These are phyloP conservation scores for Naematelia aurantialba DNA, from an alignment of 768 basidiomycete species.

Conservation along the genomic window DNA sequence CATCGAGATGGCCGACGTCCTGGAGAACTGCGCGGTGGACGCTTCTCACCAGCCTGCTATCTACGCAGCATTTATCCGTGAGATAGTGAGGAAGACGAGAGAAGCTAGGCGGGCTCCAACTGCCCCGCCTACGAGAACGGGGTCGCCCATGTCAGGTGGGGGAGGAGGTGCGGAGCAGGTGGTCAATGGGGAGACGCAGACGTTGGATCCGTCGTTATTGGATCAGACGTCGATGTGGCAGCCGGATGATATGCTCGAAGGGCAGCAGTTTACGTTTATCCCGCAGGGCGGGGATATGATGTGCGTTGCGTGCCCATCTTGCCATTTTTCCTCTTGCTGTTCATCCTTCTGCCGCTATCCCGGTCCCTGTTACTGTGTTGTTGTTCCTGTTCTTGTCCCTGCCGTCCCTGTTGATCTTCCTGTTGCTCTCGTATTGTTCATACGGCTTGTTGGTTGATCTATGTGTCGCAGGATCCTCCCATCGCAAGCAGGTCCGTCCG, in stretches of 20 bases:
- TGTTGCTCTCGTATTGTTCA: not conserved
- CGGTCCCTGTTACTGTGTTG: too few species aligned
- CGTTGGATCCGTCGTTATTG: conserved; percentile 38
- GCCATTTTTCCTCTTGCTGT: too few species aligned
- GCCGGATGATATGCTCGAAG: conserved; percentile 22
- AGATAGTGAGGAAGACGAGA: conserved; percentile 54
- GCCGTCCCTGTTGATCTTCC: not conserved
- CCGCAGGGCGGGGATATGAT: conserved; percentile 48
- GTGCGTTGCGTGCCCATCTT: conserved; percentile 18
- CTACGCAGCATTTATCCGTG: conserved; percentile 77
- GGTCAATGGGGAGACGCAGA: conserved; percentile 3
- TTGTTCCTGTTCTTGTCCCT: not conserved
- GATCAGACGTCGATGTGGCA: conserved; percentile 25
- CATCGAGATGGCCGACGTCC: conserved; percentile 72
- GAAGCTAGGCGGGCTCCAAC: conserved; percentile 23
- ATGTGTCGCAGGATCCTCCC: conserved; percentile 36
- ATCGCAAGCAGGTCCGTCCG: conserved; percentile 39
- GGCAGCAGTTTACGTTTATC: conserved; percentile 37
- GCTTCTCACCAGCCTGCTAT: conserved; percentile 82
- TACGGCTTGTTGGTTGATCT: not conserved
- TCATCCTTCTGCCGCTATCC: too few species aligned
- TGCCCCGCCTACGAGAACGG: not conserved
- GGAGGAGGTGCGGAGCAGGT: not conserved
- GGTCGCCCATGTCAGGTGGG: not conserved
- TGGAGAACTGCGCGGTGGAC: conserved; percentile 74